Conservation (phyloP, 257 asterid genomes). For the Salvia hispanica region DNA sequence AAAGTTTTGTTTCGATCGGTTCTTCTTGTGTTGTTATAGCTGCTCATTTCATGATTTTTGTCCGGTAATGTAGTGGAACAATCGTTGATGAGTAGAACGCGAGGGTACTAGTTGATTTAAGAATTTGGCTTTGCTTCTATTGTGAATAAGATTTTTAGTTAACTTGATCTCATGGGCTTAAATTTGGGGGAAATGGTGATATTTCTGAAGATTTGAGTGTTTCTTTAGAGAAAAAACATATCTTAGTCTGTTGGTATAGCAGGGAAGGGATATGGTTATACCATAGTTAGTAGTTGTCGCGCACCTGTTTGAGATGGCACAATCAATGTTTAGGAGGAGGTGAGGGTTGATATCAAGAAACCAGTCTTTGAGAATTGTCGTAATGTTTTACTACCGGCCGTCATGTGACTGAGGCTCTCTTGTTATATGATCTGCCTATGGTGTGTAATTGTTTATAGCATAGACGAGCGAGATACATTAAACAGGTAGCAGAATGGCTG, state of each 20-base stretch:
- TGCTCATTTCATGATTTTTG: background rate
- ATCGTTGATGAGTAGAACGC: background rate
- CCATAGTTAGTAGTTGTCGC: background rate
- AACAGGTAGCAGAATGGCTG: background rate
- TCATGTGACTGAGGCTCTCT: background rate
- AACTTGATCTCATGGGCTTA: background rate
- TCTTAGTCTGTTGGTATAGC: background rate
- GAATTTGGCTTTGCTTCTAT: slow-evolving; percentile 16
- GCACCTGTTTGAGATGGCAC: background rate
- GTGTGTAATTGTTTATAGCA: background rate
- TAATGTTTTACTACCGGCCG: background rate
- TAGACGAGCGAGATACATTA: background rate
- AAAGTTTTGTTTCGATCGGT: slow-evolving; percentile 5
- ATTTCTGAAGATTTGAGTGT: background rate
- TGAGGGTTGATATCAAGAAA: too few relatives aligned
- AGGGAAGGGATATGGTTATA: background rate
- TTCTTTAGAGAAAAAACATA: slow-evolving; percentile 5
- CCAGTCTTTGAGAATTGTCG: background rate
- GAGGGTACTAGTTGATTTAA: background rate
- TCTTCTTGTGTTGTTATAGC: background rate
- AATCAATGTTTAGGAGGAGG: background rate
- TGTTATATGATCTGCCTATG: slow-evolving; percentile 4
- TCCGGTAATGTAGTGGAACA: background rate
- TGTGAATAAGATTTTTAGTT: background rate
- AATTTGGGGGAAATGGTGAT: too few relatives aligned